phyloP scores from a whole-genome alignment of 495 filamentous ascomycete genomes.

The Xylaria telfairii region DNA sequence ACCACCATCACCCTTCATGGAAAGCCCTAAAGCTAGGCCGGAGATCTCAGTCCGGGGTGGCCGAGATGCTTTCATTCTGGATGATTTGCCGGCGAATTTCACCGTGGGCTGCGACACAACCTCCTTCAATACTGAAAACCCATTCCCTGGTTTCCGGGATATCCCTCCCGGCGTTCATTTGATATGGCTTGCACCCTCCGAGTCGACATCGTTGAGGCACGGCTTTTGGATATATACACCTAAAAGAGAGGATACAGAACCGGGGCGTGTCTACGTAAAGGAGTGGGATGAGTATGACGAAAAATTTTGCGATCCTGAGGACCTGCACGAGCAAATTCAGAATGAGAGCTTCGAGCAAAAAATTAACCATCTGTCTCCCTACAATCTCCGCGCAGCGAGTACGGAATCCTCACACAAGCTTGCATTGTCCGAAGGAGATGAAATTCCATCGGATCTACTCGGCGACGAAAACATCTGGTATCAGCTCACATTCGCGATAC shows the following conservation, averaged over 20 bases:
- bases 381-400: conserved; percentile 34
- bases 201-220: conserved; percentile 53
- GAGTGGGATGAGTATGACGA: conserved; percentile 66
- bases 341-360: conserved; percentile 42
- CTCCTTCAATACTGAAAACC: conserved; percentile 43
- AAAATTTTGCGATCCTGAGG: conserved; percentile 47
- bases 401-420: conserved; percentile 22
- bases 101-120: conserved; percentile 55
- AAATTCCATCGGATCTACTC: conserved; percentile 24
- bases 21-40: conserved; percentile 22
- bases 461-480: conserved; percentile 43
- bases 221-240: conserved; percentile 65
- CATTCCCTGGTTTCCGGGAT: conserved; percentile 64
- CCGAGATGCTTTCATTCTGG: conserved; percentile 53
- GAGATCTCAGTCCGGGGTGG: conserved; percentile 27
- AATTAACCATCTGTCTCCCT: conserved; percentile 47
- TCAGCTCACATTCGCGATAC: conserved; percentile 59
- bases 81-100: conserved; percentile 48
- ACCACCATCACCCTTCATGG: conserved; percentile 28
- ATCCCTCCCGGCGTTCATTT: conserved; percentile 66
- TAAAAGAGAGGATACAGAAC: conserved; percentile 19
- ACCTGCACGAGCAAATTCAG: conserved; percentile 42
- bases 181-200: conserved; percentile 60
- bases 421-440: conserved; percentile 21
- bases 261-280: conserved; percentile 56